Conservation (phyloP, 192 early-diverging fungal species). For the Chytriomyces hyalinus region DNA sequence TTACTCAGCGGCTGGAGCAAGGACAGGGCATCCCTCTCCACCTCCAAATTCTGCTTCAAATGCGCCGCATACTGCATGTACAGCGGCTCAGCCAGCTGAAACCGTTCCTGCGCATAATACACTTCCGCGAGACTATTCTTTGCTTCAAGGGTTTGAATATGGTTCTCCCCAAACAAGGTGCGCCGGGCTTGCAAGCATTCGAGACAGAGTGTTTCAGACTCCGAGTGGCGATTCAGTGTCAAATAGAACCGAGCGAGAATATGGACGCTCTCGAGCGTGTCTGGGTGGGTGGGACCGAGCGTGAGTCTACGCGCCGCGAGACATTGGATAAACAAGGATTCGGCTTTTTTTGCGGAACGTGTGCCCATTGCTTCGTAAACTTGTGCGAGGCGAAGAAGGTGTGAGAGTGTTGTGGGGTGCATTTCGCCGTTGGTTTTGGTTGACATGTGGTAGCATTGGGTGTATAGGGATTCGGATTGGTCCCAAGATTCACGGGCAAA, state of each 20-base stretch:
- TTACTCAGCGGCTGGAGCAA: neutral
- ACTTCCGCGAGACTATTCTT: slow-evolving; percentile 1
- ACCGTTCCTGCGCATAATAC: neutral
- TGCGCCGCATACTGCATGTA: neutral
- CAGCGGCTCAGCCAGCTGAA: neutral
- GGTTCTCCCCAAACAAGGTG: neutral
- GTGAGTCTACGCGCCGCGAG: too few relatives aligned
- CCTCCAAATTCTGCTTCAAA: neutral
- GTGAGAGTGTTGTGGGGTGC: too few relatives aligned
- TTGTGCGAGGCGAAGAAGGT: too few relatives aligned
- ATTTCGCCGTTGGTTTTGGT: neutral
- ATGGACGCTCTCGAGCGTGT: neutral
- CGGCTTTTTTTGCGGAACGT: too few relatives aligned
- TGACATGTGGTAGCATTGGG: neutral
- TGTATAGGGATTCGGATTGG: neutral
- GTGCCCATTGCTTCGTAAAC: too few relatives aligned
- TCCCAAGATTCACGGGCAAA: neutral
- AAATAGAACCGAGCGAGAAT: neutral
- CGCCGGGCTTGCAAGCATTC: neutral
- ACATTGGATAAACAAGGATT: too few relatives aligned
- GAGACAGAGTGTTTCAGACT: neutral
- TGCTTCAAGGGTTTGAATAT: neutral
- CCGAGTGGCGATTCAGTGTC: neutral
- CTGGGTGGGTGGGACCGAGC: neutral
- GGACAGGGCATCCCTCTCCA: neutral